phyloP scores from a whole-genome alignment of 2,329 filamentous ascomycete genomes.

The Botrytis medusae region DNA sequence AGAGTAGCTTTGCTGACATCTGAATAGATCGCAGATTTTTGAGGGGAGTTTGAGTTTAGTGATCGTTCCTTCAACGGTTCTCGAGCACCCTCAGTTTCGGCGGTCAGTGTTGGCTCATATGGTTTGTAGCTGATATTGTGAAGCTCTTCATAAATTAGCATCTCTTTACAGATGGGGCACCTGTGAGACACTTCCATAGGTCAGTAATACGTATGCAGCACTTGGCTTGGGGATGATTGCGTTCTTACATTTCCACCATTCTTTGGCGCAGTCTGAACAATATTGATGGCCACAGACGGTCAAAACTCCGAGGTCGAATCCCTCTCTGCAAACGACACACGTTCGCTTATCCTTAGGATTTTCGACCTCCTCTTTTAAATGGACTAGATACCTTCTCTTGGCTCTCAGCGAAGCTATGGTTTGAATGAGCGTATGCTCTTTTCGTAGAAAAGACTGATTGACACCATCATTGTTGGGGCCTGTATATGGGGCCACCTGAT shows the following conservation, averaged over 20 bases:
- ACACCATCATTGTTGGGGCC: conserved; percentile 43
- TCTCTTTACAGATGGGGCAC: conserved; percentile 68
- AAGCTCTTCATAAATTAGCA: conserved; percentile 64
- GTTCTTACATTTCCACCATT: conserved; percentile 62
- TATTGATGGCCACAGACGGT: conserved; percentile 91
- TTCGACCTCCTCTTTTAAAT: conserved; percentile 41
- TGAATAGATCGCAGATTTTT: conserved; percentile 66
- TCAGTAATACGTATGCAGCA: not conserved
- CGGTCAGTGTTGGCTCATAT: conserved; percentile 57
- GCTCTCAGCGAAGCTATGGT: conserved; percentile 64
- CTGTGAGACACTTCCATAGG: conserved; percentile 19
- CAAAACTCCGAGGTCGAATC: conserved; percentile 75
- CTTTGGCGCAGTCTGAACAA: conserved; percentile 80
- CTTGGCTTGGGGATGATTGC: not conserved
- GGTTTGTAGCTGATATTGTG: conserved; percentile 85
- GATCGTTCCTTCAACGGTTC: conserved; percentile 35
- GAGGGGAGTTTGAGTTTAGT: conserved; percentile 26
- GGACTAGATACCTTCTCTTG: conserved; percentile 70
- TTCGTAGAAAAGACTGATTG: conserved; percentile 52
- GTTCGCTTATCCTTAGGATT: conserved; percentile 63
- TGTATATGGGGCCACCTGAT: conserved; percentile 76
- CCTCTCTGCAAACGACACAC: conserved; percentile 82
- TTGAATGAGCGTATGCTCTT: conserved; percentile 56
- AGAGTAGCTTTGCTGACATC: conserved; percentile 71
- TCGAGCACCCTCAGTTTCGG: conserved; percentile 57